Conservation (phyloP, 2,329 filamentous ascomycete species). For the Phialophora chinensis region DNA sequence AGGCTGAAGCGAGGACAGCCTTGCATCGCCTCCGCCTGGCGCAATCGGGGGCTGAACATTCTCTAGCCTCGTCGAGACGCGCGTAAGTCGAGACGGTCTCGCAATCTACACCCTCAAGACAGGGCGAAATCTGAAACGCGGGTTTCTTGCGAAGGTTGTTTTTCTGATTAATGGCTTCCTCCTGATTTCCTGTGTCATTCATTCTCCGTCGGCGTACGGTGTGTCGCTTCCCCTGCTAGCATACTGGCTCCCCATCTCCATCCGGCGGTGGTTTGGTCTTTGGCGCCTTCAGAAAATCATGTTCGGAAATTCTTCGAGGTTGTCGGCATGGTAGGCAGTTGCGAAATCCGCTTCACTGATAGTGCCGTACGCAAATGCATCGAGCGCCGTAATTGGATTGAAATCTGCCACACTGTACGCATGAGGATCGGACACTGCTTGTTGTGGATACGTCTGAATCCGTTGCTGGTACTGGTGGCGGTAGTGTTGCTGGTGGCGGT, state of each 20-base stretch:
- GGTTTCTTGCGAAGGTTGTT: neutral
- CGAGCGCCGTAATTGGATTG: slow-evolving; percentile 27
- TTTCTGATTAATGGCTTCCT: neutral
- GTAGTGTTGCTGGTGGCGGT: slow-evolving; percentile 1
- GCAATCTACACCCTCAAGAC: neutral
- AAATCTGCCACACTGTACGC: slow-evolving; percentile 26
- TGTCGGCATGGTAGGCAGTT: slow-evolving; percentile 27
- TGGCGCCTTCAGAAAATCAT: slow-evolving; percentile 25
- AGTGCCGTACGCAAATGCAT: slow-evolving; percentile 32
- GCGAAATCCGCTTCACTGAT: slow-evolving; percentile 32
- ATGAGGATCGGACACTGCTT: slow-evolving; percentile 18
- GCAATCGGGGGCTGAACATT: neutral
- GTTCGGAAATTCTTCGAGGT: slow-evolving; percentile 24
- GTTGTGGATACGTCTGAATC: neutral
- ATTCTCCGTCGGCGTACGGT: neutral
- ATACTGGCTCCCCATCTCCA: neutral
- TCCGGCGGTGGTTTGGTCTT: neutral
- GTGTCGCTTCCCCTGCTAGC: neutral
- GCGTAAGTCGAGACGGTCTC: neutral
- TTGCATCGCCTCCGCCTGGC: neutral
- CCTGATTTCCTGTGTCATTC: neutral
- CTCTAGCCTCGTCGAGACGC: neutral
- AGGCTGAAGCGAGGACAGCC: neutral
- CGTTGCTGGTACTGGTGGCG: neutral
- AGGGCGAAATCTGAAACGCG: neutral